These are phyloP conservation scores for Mycena amicta DNA, from an alignment of 768 basidiomycete species.

Conservation along the genomic window DNA sequence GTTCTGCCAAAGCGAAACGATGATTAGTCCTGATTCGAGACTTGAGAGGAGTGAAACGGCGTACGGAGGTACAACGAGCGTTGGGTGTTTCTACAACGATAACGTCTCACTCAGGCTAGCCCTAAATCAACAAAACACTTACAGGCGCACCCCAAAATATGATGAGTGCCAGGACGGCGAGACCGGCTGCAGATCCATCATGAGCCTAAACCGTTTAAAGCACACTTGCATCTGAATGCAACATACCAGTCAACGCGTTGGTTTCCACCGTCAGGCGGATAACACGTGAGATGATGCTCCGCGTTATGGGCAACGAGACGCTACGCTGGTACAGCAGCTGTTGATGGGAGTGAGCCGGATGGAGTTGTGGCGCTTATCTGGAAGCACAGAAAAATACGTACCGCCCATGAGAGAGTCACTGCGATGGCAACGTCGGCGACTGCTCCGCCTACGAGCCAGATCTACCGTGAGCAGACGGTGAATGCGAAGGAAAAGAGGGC, in stretches of 20 bases:
- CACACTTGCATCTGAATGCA: not conserved
- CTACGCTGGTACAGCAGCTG: constrained; percentile 10
- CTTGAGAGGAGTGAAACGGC: not conserved
- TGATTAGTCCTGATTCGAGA: not conserved
- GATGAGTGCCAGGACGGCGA: constrained; percentile 13
- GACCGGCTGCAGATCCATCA: constrained; percentile 8
- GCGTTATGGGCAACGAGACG: not conserved
- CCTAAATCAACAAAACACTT: not conserved
- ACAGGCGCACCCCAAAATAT: constrained; percentile 16
- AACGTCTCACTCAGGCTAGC: constrained; percentile 1
- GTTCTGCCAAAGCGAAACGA: constrained; percentile 6
- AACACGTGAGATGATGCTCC: constrained; percentile 12
- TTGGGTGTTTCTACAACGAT: constrained; percentile 4
- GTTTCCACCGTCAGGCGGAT: constrained; percentile 22
- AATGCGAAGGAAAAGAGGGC: constrained; percentile 1
- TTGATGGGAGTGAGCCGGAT: not conserved
- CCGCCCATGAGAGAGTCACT: constrained; percentile 14
- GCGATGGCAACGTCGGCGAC: constrained; percentile 20
- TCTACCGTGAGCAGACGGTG: too few relatives aligned
- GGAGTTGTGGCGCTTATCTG: not conserved
- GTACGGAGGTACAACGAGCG: constrained; percentile 17
- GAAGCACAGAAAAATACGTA: constrained; percentile 1
- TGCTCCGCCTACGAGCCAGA: constrained; percentile 19
- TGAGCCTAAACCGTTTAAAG: not conserved
- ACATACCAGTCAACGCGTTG: constrained; percentile 19